Conservation (phyloP, 2,329 filamentous ascomycete genomes). For the Sarocladium brachiariae region DNA sequence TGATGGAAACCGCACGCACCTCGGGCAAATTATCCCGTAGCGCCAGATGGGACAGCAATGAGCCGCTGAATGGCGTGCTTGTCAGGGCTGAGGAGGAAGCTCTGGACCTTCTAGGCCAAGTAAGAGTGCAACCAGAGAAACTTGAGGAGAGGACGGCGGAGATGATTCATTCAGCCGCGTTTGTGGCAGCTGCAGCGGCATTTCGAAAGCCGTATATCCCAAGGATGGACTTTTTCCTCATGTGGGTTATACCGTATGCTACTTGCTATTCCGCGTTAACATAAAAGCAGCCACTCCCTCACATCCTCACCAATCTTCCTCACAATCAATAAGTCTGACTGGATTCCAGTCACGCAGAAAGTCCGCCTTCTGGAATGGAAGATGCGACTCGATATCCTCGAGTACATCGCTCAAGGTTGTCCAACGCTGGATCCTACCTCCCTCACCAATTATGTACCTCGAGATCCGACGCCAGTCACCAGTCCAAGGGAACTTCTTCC, state of each 20-base stretch:
- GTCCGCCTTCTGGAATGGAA: conserved; percentile 74
- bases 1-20: conserved; percentile 48
- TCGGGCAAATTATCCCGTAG: conserved; percentile 50
- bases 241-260: conserved; percentile 29
- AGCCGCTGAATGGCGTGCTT: conserved; percentile 63
- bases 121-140: conserved; percentile 47
- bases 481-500: conserved; percentile 41
- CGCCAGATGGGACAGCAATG: conserved; percentile 43
- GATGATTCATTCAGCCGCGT: conserved; percentile 62
- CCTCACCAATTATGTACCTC: conserved; percentile 52
- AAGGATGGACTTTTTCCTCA: conserved; percentile 76
- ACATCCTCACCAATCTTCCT: conserved; percentile 70
- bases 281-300: conserved; percentile 58
- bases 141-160: conserved; percentile 47
- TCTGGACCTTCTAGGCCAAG: conserved; percentile 52
- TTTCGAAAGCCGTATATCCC: conserved; percentile 56
- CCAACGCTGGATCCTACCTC: conserved; percentile 54
- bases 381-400: conserved; percentile 62
- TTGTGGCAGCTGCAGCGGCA: conserved; percentile 46
- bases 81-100: conserved; percentile 56
- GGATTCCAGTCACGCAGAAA: conserved; percentile 55
- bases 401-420: conserved; percentile 64
- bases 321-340: conserved; percentile 53
- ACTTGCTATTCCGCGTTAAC: background rate
- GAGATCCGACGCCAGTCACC: conserved; percentile 31